Percentiles rank a stretch among this genome's conserved stretches.
phyloP scores from a whole-genome alignment of 176 grass and related monocot species.

The Ananas comosus region DNA sequence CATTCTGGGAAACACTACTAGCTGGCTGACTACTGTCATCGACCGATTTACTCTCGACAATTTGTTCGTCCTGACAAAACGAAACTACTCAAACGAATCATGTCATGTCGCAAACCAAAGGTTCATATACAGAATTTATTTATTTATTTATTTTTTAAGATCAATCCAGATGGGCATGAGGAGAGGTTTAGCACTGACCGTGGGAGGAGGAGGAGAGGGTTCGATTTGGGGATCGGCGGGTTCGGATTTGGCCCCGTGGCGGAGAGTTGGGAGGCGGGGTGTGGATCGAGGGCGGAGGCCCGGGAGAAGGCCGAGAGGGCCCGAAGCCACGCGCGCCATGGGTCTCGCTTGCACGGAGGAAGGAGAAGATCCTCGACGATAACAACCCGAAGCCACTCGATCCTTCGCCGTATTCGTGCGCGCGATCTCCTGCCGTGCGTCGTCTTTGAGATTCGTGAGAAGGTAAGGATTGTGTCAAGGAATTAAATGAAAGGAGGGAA shows the following conservation, averaged over 20 bases:
- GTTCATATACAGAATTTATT: not conserved
- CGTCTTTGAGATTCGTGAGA: too few relatives aligned
- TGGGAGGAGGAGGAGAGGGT: conserved; percentile 2
- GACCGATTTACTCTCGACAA: conserved; percentile 14
- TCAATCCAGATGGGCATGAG: not conserved
- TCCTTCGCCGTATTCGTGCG: not conserved
- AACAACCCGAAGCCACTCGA: conserved; percentile 2
- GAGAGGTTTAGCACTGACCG: not conserved
- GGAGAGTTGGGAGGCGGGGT: conserved; percentile 21
- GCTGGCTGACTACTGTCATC: conserved; percentile 39
- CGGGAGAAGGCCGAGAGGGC: conserved; percentile 37
- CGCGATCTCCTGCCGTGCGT: too few relatives aligned
- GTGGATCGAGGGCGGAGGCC: conserved; percentile 3
- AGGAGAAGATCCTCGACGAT: not conserved
- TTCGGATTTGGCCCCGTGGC: conserved; percentile 30
- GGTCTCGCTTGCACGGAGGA: not conserved
- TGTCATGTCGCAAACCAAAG: not conserved
- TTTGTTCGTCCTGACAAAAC: conserved; percentile 44
- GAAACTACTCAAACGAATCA: not conserved
- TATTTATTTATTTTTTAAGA: not conserved
- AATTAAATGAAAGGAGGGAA: too few relatives aligned
- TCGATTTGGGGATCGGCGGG: conserved; percentile 7
- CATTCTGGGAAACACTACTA: conserved; percentile 22
- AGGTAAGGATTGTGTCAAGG: too few relatives aligned
- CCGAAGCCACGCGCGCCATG: conserved; percentile 60